Evolutionary conservation across 768 basidiomycete genomes (phyloP).

Genomic region (Lactarius indigo): DNA sequence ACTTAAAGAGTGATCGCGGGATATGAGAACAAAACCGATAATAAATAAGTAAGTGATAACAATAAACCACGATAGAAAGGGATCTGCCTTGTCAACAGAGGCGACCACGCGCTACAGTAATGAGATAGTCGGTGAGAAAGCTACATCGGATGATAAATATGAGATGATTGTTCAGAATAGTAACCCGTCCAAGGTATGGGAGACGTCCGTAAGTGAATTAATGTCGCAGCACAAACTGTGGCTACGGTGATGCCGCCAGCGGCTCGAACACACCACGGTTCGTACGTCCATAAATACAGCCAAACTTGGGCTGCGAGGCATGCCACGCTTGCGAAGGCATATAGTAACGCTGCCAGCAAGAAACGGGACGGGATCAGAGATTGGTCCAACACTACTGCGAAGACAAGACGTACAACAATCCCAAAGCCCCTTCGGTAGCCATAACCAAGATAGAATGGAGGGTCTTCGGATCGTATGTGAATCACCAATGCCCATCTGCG

Average conservation of each 20-base stretch:
- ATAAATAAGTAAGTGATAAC: neutral
- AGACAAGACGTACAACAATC: constrained; percentile 3
- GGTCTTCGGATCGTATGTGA: neutral
- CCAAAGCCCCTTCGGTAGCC: neutral
- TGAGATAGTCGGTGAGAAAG: neutral
- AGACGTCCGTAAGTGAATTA: constrained; percentile 6
- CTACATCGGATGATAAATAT: neutral
- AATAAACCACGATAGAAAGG: neutral
- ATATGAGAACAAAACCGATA: neutral
- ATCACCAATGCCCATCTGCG: neutral
- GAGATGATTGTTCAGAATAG: neutral
- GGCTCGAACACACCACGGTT: constrained; percentile 1
- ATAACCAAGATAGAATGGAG: neutral
- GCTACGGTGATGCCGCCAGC: neutral
- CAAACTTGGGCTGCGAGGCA: constrained; percentile 5
- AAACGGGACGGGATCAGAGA: neutral
- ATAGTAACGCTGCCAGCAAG: neutral
- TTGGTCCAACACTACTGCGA: neutral
- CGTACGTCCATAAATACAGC: constrained; percentile 7
- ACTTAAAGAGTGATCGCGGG: neutral
- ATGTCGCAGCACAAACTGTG: neutral
- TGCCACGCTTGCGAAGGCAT: neutral
- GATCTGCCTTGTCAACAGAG: neutral
- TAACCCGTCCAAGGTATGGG: neutral
- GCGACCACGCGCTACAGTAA: neutral